Base-by-base conservation (phyloP, 169 alveolate species). In the Plasmodium sp. region DNA sequence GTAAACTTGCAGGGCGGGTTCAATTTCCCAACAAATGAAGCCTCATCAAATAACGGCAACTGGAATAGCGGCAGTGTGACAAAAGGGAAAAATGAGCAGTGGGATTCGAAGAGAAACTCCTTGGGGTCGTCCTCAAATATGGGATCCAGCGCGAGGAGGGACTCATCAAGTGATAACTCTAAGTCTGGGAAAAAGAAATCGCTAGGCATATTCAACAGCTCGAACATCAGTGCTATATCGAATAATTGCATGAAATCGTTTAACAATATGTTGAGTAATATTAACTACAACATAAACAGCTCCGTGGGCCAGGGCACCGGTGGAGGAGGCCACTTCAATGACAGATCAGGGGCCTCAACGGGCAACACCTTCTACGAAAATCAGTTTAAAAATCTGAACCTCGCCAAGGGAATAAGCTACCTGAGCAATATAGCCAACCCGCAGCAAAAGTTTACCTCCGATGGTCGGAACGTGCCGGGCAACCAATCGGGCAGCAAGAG, bases 161-260 rank as follows among this genome's bases (percentile, higher is more conserved):
- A 79, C 16, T 34, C 93, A 27, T 74, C 86, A 41, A 45, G 75
- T 36, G 81, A 77, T 22, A 62, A 54, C 18, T 79, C 84, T 4
- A 92, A 92, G 31, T 71, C 84, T 4, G 75, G 79, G 36, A 81
- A 92, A 51, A 92, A 92, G 48, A 92, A 92, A 73, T 81, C 92
- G 16, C n/a, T 31, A 10, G 43, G 58, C 18, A 45, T 92, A 72
- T 92, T 92, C 71, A 92, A 92, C 34, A 77, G 95, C 31, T 27
- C 95, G 34, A 92, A 92, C 62, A 92, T 92, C 41, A 92, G 92
- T 73, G 51, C 84, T 10, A 43, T 92, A 54, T 92, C 95, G 56
- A 92, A 72, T 73, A 81, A 67, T 41, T 92, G 95, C 56, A 72
- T 81, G 81, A 92, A 92, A 43, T 92, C 95, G 58, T 81, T 92